A percentile compares a stretch with the other conserved stretches of the same genome.
phyloP scores from a whole-genome alignment of 2,329 filamentous ascomycete genomes.

The Trichoderma endophyticum region DNA sequence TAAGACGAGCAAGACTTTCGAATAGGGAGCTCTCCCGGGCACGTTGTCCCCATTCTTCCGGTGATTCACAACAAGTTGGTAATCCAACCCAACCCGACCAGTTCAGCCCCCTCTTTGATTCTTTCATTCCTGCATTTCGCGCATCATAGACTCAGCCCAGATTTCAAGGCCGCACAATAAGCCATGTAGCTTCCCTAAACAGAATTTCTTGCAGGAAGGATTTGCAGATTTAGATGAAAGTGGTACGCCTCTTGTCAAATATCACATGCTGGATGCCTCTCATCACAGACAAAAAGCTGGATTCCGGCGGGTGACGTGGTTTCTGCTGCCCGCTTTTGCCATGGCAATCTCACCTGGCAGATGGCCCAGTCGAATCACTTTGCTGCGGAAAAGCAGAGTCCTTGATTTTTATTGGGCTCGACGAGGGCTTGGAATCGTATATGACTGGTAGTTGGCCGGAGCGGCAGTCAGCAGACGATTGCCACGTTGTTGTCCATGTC shows the following conservation, averaged over 20 bases:
- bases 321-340: background rate
- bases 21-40: background rate
- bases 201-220: constrained; percentile 3
- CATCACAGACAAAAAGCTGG: background rate
- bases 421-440: background rate
- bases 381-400: background rate
- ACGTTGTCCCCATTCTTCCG: background rate
- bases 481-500: constrained; percentile 14
- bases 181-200: constrained; percentile 1
- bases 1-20: background rate
- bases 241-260: background rate
- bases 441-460: constrained; percentile 4
- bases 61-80: background rate
- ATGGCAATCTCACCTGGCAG: background rate
- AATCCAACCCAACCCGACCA: background rate
- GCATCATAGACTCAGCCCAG: background rate
- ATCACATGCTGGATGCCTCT: background rate
- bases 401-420: background rate
- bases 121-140: background rate
- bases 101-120: background rate
- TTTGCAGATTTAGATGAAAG: background rate
- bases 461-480: constrained; percentile 12
- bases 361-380: background rate
- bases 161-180: background rate
- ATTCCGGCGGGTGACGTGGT: constrained; percentile 1